Conservation (phyloP, 495 filamentous ascomycete species). For the Tuber magnatum region DNA sequence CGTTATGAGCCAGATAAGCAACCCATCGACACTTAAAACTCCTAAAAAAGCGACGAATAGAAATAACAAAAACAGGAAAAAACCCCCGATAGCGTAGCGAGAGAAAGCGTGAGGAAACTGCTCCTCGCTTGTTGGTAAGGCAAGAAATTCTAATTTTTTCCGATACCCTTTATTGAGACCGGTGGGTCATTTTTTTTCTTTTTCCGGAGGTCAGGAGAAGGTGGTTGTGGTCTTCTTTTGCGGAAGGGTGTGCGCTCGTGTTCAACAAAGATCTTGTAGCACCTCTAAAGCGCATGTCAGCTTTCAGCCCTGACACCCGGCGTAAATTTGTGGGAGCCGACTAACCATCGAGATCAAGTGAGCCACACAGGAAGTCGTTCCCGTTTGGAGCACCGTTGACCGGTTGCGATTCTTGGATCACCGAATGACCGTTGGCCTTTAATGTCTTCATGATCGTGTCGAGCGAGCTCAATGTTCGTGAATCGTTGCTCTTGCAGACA, state of each 20-base stretch:
- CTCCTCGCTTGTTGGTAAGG: not conserved
- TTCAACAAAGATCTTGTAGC: constrained; percentile 28
- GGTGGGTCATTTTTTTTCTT: not conserved
- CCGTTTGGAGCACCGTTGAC: constrained; percentile 8
- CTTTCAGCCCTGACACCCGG: constrained; percentile 4
- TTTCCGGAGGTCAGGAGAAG: not conserved
- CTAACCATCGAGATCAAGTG: constrained; percentile 30
- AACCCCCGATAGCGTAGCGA: not conserved
- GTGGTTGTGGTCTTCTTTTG: not conserved
- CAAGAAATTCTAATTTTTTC: not conserved
- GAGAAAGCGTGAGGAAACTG: not conserved
- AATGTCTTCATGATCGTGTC: constrained; percentile 32
- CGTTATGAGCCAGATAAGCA: not conserved
- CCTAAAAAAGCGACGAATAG: not conserved
- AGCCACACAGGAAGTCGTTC: constrained; percentile 28
- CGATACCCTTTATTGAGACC: not conserved
- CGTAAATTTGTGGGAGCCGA: not conserved
- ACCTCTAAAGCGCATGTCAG: constrained; percentile 26
- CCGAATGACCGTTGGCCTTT: constrained; percentile 30
- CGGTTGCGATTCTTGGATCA: constrained; percentile 29
- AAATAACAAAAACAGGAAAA: not conserved
- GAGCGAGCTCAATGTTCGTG: constrained; percentile 27
- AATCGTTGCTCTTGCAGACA: constrained; percentile 34
- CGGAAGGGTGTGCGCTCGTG: not conserved
- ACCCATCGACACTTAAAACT: constrained; percentile 2